Base-by-base conservation (phyloP, 495 filamentous ascomycete species). In the Jackrogersella minutella region DNA sequence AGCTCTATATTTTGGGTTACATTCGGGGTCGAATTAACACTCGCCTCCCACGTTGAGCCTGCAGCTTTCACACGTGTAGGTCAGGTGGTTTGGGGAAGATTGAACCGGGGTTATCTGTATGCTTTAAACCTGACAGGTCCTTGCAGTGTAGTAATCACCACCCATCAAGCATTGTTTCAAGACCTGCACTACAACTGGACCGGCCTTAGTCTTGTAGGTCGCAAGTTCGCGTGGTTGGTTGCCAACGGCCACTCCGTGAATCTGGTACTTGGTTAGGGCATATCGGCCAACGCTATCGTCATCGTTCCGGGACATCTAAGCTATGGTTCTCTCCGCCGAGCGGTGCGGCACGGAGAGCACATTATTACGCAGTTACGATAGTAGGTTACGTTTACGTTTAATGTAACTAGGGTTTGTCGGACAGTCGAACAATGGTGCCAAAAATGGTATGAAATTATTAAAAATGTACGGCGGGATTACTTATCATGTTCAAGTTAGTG, bases 81-180 rank as follows among this genome's bases (percentile, higher is more conserved):
- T 69, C 66, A 69, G 66, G 61, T 64, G 66, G 66, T 64, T 60
- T 65, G 66, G 66, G 49, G 66, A 64, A 57, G 56, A 47, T 46
- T 64, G 56, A 50, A 64, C 66, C 39, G 66, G 66, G 66, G 66
- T 62, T 36, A 43, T 57, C 55, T 69, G 66, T 58, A 47, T 21
- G 66, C 66, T 69, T 49, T 64, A 59, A 47, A 56, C 49, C 49
- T 64, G 60, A 41, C 55, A 64, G 56, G 66, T 59, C 66, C 61
- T 69, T 69, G 66, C 66, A 69, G 66, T 47, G 66, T 69, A 69
- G 66, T 69, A 69, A 69, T 69, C 66, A 46, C 61, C 61, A 69
- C 60, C 66, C 66, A 57, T 58, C 51, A 52, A 64, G 61, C 41
- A 46, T 49, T 40, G 66, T 69, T 69, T 69, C 66, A 69, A 26